Evolutionary conservation across 208 protist genomes (phyloP).

Genomic region (Leishmania arabica): DNA sequence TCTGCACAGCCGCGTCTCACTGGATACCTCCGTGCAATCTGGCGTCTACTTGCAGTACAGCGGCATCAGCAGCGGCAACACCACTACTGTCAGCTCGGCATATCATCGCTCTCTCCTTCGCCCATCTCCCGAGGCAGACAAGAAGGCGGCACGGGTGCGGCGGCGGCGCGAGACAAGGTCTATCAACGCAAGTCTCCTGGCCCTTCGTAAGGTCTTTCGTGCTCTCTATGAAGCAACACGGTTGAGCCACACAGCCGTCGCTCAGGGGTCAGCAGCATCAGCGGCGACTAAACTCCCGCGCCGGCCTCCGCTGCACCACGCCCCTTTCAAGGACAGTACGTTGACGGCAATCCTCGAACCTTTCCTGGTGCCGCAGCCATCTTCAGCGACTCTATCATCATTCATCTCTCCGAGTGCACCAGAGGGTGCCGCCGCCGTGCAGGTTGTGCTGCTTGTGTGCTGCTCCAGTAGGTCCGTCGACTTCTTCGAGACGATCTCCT

Average conservation of each 20-base stretch:
- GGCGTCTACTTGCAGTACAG: slow-evolving; percentile 4
- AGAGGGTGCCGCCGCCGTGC: background rate
- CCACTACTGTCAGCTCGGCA: slow-evolving; percentile 1
- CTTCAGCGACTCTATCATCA: slow-evolving; percentile 23
- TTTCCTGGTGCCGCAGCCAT: slow-evolving; percentile 39
- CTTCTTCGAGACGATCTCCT: slow-evolving; percentile 74
- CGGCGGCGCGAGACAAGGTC: slow-evolving; percentile 52
- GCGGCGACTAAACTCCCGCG: background rate
- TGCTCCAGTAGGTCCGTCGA: slow-evolving; percentile 60
- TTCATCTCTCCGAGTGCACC: background rate
- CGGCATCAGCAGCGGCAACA: slow-evolving; percentile 7
- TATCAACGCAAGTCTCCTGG: slow-evolving; percentile 87
- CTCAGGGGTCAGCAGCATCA: background rate
- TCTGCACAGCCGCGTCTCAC: slow-evolving; percentile 21
- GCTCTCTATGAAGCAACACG: slow-evolving; percentile 31
- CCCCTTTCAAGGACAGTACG: slow-evolving; percentile 72
- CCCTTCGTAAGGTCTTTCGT: slow-evolving; percentile 79
- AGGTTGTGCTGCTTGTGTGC: slow-evolving; percentile 51
- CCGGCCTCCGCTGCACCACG: slow-evolving; percentile 37
- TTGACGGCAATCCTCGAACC: slow-evolving; percentile 72
- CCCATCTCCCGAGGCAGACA: slow-evolving; percentile 17
- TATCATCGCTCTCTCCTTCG: slow-evolving; percentile 24
- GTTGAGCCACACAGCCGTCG: background rate
- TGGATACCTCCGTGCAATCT: slow-evolving; percentile 11
- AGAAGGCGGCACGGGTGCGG: slow-evolving; percentile 23